Base-by-base conservation (phyloP, 192 early-diverging fungal species). In the Bifiguratus adelaidae region DNA sequence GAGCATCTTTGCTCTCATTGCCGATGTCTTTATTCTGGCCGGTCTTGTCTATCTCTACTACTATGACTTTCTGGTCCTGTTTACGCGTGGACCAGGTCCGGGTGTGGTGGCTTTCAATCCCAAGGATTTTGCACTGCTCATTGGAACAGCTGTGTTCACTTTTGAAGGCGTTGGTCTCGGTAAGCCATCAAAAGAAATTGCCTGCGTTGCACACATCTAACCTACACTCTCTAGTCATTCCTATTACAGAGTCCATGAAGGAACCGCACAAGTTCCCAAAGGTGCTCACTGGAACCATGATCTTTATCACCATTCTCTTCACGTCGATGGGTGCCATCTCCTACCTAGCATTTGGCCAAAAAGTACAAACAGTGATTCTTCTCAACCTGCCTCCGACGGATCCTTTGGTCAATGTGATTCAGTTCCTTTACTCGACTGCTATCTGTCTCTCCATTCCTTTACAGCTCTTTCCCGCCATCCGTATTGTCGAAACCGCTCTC, bases 71-170 rank as follows among this genome's bases (percentile, higher is more conserved):
- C 68, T 67, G 53, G 71, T 61, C 23, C 51, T 95, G 40, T 49
- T 65, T 33, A 70, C 60, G 7, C 48, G 52, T 30, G 85, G 86
- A 4, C 53, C 77, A 20, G 78, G 81, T 16, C n/a, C n/a, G n/a
- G 65, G 78, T 15, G 68, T 91, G 3, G 67, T 78, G 44, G 70
- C 70, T 49, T 74, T 94, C 55, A 95, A 91, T 71, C 58, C 73
- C 24, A 65, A 83, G 52, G 70, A 70, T 47, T 92, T 90, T 63
- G 75, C 88, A 11, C 67, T 93, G 33, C 89, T 95, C 53, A 78
- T 95, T 37, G 92, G 92, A 32, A 95, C 92, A 3, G 89, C 90
- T 18, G 83, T 92, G 36, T 95, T 89, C 61, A 83, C 89, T 4
- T 95, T 85, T 59, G 92, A 95, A 62, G 92, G 92, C 24, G 89